Conservation (phyloP, 768 basidiomycete species). For the Tulasnella sp. region DNA sequence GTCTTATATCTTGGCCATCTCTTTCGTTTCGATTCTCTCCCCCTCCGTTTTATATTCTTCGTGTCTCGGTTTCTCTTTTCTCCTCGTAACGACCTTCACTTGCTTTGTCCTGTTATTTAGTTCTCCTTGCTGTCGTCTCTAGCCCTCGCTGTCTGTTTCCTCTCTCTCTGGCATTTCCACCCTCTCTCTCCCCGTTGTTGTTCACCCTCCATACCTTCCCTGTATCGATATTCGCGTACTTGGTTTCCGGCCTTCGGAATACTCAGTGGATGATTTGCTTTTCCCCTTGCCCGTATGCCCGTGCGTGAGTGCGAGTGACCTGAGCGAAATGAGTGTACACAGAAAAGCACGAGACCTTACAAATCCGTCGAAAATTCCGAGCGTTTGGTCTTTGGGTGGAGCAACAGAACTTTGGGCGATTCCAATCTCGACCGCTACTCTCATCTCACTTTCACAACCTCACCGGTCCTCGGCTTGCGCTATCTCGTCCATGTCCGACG, state of each 20-base stretch:
- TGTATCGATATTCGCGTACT: conserved; percentile 12
- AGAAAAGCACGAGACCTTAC: neutral
- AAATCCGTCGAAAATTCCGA: neutral
- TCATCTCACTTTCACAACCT: neutral
- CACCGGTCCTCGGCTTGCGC: neutral
- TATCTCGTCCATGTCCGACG: conserved; percentile 1
- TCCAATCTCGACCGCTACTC: neutral
- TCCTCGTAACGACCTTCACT: conserved; percentile 3
- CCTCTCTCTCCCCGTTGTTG: neutral
- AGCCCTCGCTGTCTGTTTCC: neutral
- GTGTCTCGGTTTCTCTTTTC: neutral
- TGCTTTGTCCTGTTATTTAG: conserved; percentile 5
- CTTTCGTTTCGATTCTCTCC: neutral
- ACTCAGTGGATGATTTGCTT: neutral
- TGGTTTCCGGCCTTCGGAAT: neutral
- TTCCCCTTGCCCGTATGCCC: neutral
- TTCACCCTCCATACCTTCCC: neutral
- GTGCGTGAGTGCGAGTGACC: neutral
- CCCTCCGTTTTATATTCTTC: neutral
- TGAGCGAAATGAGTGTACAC: neutral
- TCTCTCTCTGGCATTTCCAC: neutral
- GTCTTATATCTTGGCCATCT: neutral
- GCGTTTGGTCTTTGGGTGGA: neutral
- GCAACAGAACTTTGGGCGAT: no score
- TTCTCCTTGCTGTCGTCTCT: neutral